phyloP scores from a whole-genome alignment of 2,329 filamentous ascomycete genomes.

The Aspergillus puulaauensis region DNA sequence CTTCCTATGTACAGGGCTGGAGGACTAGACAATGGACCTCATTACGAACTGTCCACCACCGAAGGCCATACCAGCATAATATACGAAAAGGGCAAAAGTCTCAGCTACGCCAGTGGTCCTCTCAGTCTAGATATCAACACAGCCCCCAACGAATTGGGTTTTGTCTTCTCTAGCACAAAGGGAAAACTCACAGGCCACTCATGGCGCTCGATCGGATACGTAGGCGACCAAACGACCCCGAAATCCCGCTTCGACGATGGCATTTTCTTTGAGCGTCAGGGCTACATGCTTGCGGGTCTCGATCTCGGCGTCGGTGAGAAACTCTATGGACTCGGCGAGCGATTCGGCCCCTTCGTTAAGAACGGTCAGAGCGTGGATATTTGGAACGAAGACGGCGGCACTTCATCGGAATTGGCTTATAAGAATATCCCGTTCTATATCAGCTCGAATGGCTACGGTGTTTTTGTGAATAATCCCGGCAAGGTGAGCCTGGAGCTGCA shows the following conservation, averaged over 20 bases:
- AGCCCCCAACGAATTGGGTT: slow-evolving; percentile 33
- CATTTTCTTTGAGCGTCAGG: slow-evolving; percentile 37
- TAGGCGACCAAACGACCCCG: slow-evolving; percentile 33
- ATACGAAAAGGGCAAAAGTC: slow-evolving; percentile 23
- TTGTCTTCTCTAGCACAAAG: slow-evolving; percentile 25
- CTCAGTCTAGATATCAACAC: slow-evolving; percentile 35
- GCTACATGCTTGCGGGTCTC: slow-evolving; percentile 41
- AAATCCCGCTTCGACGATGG: slow-evolving; percentile 35
- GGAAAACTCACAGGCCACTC: slow-evolving; percentile 39
- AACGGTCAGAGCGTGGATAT: slow-evolving; percentile 69
- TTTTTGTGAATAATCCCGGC: slow-evolving; percentile 72
- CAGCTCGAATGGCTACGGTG: slow-evolving; percentile 67
- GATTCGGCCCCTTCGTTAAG: slow-evolving; percentile 75
- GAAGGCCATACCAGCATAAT: slow-evolving; percentile 29
- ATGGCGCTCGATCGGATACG: slow-evolving; percentile 41
- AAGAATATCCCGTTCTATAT: slow-evolving; percentile 45
- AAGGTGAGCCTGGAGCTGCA: slow-evolving; percentile 71
- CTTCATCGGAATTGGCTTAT: slow-evolving; percentile 40
- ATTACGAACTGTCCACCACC: slow-evolving; percentile 32
- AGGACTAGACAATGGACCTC: slow-evolving; percentile 35
- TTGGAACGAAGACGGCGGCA: slow-evolving; percentile 57
- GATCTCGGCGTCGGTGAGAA: slow-evolving; percentile 56
- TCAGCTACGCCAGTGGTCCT: slow-evolving; percentile 34
- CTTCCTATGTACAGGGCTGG: slow-evolving; percentile 29
- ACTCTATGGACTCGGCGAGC: slow-evolving; percentile 72